A percentile compares a stretch with the other conserved stretches of the same genome.
phyloP scores from a whole-genome alignment of 768 basidiomycete genomes.

The Leucocoprinus leucothites region DNA sequence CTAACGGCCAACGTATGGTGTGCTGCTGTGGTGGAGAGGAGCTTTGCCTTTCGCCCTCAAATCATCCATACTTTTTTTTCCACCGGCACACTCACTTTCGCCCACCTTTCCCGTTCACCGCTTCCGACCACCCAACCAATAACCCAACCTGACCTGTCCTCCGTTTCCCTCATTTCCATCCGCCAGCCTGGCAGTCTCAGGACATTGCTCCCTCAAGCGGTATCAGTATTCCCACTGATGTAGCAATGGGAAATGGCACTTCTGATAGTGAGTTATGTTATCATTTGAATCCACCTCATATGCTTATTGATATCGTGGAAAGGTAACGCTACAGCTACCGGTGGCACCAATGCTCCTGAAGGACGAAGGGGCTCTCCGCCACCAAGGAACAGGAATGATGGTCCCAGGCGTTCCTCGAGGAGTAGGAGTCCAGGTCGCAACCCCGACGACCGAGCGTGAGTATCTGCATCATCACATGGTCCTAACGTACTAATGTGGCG shows the following conservation, averaged over 20 bases:
- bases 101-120: neutral
- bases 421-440: conserved; percentile 69
- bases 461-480: conserved; percentile 19
- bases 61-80: neutral
- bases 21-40: conserved; percentile 13
- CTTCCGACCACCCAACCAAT: neutral
- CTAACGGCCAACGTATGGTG: conserved; percentile 38
- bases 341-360: conserved; percentile 47
- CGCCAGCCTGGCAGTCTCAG: conserved; percentile 81
- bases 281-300: neutral
- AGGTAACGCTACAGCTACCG: conserved; percentile 6
- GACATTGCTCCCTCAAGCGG: conserved; percentile 65
- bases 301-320: neutral
- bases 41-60: neutral
- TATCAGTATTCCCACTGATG: conserved; percentile 71
- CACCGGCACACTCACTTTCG: neutral
- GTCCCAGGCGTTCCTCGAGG: conserved; percentile 67
- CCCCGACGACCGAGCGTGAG: conserved; percentile 56
- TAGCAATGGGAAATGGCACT: conserved; percentile 32
- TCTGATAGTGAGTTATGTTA: conserved; percentile 36
- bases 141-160: conserved; percentile 16
- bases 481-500: neutral
- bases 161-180: conserved; percentile 18
- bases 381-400: conserved; percentile 42
- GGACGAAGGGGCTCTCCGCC: conserved; percentile 38